Base-by-base conservation (phyloP, 2,329 filamentous ascomycete species). In the Fusarium foetens region DNA sequence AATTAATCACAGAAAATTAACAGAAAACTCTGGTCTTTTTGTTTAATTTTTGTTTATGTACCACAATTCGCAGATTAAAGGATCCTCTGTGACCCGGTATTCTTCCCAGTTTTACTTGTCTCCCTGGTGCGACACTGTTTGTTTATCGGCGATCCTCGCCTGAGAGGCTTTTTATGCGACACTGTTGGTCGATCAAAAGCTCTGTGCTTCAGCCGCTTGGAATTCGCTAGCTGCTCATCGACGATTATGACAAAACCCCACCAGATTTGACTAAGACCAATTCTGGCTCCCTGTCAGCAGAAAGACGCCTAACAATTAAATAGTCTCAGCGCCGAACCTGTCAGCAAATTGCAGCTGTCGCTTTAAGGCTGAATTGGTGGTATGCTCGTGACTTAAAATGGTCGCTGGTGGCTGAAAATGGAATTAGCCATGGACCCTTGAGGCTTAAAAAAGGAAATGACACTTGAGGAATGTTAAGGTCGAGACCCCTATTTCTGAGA, bases 51-150 rank as follows among this genome's bases (percentile, higher is more conserved):
- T 33, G n/a, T 54, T 57, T 54, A 51, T 33, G 42, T 58, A 46
- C n/a, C 45, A 51, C 58, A 41, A 33, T 46, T 48, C 12, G 46
- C 49, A 71, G 63, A 71, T 71, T 68, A 71, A 71, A 71, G 68
- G 68, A 71, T 63, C 57, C 48, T 53, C 16, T 42, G 25, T 33
- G 68, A 64, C 68, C 68, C 68, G 48, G 39, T 68, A n/a, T 71
- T 71, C 33, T 67, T 64, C 49, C 63, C 36, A 21, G 54, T 68
- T 71, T 71, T 68, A 29, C 8, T 11, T 11, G 14, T 58, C 33
- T 45, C 53, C 46, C 52, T 71, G 63, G 68, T 71, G 68, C 43
- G 63, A 71, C 68, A n/a, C 48, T 51, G 29, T 63, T 36, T 39
- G 29, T 71, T 46, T 60, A 58, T 69, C 54, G 66, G 46, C 57